Evolutionary conservation across 441 rosid species (phyloP).

Genomic region (Euphorbia celastroides): DNA sequence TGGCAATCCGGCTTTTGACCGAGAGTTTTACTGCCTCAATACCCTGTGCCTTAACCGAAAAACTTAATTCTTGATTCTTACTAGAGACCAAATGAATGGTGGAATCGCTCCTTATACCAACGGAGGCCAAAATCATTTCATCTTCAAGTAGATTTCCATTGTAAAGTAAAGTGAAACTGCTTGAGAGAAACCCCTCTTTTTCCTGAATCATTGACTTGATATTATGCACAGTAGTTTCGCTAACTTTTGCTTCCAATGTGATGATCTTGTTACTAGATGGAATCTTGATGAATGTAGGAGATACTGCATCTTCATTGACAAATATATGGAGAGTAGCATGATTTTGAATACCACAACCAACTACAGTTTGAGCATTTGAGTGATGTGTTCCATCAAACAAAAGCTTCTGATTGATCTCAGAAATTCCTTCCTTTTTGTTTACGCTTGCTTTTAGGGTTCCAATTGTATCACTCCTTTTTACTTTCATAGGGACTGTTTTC

Average conservation of each 20-base stretch:
- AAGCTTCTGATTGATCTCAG: constrained; percentile 15
- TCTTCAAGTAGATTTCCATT: constrained; percentile 27
- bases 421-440: constrained; percentile 22
- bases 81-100: constrained; percentile 20
- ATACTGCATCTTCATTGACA: neutral
- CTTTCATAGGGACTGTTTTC: constrained; percentile 23
- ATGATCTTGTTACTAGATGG: constrained; percentile 14
- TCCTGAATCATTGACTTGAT: constrained; percentile 25
- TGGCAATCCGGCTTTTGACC: constrained; percentile 21
- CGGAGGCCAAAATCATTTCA: constrained; percentile 23
- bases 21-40: constrained; percentile 13
- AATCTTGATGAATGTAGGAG: constrained; percentile 19
- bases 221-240: constrained; percentile 19
- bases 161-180: constrained; percentile 21
- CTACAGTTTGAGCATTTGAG: constrained; percentile 13
- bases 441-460: constrained; percentile 23
- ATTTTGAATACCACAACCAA: constrained; percentile 17
- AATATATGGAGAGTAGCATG: constrained; percentile 15
- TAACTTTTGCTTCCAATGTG: constrained; percentile 14
- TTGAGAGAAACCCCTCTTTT: constrained; percentile 16
- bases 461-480: constrained; percentile 17
- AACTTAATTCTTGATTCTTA: constrained; percentile 17
- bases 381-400: constrained; percentile 19
- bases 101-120: constrained; percentile 14
- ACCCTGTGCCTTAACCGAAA: constrained; percentile 22